phyloP scores from a whole-genome alignment of 768 basidiomycete genomes.

The Trametes meyenii region DNA sequence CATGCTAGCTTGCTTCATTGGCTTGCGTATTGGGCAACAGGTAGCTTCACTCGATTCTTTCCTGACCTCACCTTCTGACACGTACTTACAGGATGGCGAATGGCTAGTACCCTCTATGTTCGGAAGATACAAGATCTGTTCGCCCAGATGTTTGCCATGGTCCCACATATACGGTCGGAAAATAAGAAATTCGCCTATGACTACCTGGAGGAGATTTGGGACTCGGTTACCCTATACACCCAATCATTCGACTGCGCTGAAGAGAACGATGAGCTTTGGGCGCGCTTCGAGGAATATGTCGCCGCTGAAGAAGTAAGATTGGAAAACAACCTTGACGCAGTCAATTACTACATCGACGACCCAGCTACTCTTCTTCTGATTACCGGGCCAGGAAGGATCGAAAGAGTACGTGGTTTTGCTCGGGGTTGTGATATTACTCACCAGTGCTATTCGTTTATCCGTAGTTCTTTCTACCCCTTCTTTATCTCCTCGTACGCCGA shows the following conservation, averaged over 20 bases:
- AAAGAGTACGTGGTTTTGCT: slow-evolving; percentile 29
- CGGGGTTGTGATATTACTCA: background rate
- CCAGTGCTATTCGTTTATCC: background rate
- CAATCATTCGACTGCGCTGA: background rate
- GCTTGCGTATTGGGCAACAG: slow-evolving; percentile 19
- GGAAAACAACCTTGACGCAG: slow-evolving; percentile 30
- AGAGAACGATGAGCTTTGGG: slow-evolving; percentile 19
- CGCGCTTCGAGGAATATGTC: slow-evolving; percentile 31
- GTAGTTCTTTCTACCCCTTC: slow-evolving; percentile 39
- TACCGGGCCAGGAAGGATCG: slow-evolving; percentile 38
- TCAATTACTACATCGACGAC: slow-evolving; percentile 38
- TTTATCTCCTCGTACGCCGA: slow-evolving; percentile 38
- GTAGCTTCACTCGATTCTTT: slow-evolving; percentile 28
- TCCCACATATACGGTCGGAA: background rate
- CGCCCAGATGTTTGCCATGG: background rate
- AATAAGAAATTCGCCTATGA: background rate
- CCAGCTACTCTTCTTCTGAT: slow-evolving; percentile 32
- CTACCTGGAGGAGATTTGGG: background rate
- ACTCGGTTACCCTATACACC: background rate
- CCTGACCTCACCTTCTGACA: slow-evolving; percentile 7
- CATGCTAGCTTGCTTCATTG: slow-evolving; percentile 34
- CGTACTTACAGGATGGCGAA: background rate
- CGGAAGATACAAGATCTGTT: background rate
- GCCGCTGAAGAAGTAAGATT: slow-evolving; percentile 32
- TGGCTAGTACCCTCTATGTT: background rate